Evolutionary conservation across 2,329 filamentous ascomycete genomes (phyloP), one percentile per base, ranked within the genome.

Genomic region (Calonectria crousiana): DNA sequence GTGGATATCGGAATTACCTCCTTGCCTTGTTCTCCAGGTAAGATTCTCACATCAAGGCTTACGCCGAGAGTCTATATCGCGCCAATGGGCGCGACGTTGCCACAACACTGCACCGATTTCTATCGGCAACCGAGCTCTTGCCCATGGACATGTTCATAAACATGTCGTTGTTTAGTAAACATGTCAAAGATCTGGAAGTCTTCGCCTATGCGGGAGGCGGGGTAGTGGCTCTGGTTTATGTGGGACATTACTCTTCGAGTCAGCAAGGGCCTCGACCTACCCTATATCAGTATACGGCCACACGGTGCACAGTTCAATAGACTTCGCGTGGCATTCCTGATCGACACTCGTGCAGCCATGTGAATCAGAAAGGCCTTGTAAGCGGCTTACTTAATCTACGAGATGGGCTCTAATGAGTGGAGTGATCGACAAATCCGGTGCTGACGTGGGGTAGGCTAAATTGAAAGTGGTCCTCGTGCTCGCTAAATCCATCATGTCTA

Each of bases 251-350:
- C 20, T 47, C 9, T 23, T 23, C 44, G 44, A 47, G 44, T 47
- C 44, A 47, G 44, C 44, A 23, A 23, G 44, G 44, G 44, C 11
- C 44, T 23, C 20, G 26, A 28, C 16, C 30, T 76, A 75, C 73
- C 77, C 76, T 76, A 66, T 20, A 75, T 34, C 23, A 32, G 6
- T 41, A 0, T 11, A 28, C 16, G 30, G 51, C 23, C 51, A 36
- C 20, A 49, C 30, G 47, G 38, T 56, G 36, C 67, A 65, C 66
- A 44, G 60, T 14, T 34, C 44, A 49, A 74, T 78, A 74, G 53
- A 77, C 72, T 79, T 80, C 47, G 36, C 53, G 47, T 9, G 67
- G 30, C 78, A 80, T 80, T 80, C 77, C 77, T 71, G 28, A 32
- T 66, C 56, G 18, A 52, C 38, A 56, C 38, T 65, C 66, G 28